Evolutionary conservation across 2,329 filamentous ascomycete species (phyloP).

Genomic region (Bipolaris sorokiniana): DNA sequence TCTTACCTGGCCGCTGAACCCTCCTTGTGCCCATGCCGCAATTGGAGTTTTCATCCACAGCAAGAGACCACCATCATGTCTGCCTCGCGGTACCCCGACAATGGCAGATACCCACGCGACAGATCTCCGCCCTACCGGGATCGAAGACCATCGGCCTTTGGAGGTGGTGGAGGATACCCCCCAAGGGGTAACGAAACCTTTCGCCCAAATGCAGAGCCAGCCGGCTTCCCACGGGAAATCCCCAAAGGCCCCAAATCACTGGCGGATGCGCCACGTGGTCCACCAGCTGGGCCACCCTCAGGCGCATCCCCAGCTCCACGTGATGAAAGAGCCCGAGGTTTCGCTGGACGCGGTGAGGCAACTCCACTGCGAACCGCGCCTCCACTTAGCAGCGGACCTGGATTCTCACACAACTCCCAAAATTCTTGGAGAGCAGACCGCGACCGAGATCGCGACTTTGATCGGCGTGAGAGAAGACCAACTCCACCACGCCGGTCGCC

Average conservation of each 20-base stretch:
- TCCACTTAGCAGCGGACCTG: slow-evolving; percentile 50
- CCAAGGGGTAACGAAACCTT: slow-evolving; percentile 52
- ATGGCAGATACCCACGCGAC: slow-evolving; percentile 50
- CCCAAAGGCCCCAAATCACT: slow-evolving; percentile 83
- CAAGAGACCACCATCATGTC: slow-evolving; percentile 36
- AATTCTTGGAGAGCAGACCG: slow-evolving; percentile 57
- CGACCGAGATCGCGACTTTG: slow-evolving; percentile 58
- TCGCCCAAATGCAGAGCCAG: slow-evolving; percentile 38
- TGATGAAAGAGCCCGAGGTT: slow-evolving; percentile 63
- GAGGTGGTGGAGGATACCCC: slow-evolving; percentile 60
- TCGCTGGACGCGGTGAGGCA: slow-evolving; percentile 65
- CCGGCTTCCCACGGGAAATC: slow-evolving; percentile 61
- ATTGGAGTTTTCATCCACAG: slow-evolving; percentile 5
- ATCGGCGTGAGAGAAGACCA: slow-evolving; percentile 64
- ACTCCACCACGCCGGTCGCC: slow-evolving; percentile 71
- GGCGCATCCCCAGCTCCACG: slow-evolving; percentile 58
- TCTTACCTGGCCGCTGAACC: slow-evolving; percentile 1
- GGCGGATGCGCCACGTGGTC: slow-evolving; percentile 64
- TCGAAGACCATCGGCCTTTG: slow-evolving; percentile 68
- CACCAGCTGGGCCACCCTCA: slow-evolving; percentile 39
- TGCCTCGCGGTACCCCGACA: slow-evolving; percentile 45
- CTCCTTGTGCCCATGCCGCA: slow-evolving; percentile 25
- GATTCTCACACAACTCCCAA: slow-evolving; percentile 53
- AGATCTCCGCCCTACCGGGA: slow-evolving; percentile 66
- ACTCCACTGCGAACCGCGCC: slow-evolving; percentile 64